Evolutionary conservation across 108 stramenopile species (phyloP), one percentile per base, ranked within the genome.

Genomic region (Cyclotella atomus): DNA sequence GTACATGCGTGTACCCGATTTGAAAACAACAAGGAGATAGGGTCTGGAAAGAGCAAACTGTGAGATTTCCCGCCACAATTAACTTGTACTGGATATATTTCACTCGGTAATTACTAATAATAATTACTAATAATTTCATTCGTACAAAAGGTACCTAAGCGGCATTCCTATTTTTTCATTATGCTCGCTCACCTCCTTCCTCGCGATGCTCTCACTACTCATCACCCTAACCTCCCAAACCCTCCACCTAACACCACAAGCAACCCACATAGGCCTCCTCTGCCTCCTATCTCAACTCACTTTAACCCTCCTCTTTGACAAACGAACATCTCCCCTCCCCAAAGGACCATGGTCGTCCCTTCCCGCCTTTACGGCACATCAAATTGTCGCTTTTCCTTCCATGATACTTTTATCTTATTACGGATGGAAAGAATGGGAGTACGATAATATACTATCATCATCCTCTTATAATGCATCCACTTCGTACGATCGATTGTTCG

Each of bases 311-410:
- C 53, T 79, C 24, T 73, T 79, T 19, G 34, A 71, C 16, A 60
- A 59, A 49, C 73, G 79, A 8, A 45, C 67, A 25, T 61, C 35
- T 33, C 34, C 70, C 29, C 59, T 77, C 49, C 73, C 77, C 4
- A 12, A 17, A 12, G 86, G 86, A 27, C 88, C 88, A 50, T 89
- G 88, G 88, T 81, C 54, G 19, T 4, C 67, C 15, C 59, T 83
- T 14, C 84, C 88, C 0, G 57, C 67, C 3, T 81, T 87, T 24
- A 89, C 88, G 3, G 88, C 86, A 2, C 86, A 89, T 68, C 82
- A 85, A 63, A n/a, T 82, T 12, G 59, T 89, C 25, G 62, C 83
- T 21, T 73, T 89, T 12, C 79, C 75, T 3, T 59, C 73, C n/a
- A 89, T 89, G 88, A 84, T 77, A 24, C 71, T 77, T 43, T 54